phyloP scores from a whole-genome alignment of 495 filamentous ascomycete species.

The Aspergillus panamensis region DNA sequence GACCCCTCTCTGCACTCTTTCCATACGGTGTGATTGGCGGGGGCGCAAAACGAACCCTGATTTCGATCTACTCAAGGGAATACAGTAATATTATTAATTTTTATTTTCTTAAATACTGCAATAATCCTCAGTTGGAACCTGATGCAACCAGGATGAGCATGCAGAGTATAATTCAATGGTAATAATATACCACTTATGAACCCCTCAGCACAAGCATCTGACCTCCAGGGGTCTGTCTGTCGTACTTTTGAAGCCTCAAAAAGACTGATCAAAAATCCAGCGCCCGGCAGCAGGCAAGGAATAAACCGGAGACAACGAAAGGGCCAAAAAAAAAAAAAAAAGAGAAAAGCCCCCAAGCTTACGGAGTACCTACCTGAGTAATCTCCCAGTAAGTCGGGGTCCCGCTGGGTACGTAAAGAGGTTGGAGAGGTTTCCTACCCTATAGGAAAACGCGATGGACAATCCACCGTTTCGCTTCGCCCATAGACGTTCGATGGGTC shows the following conservation, averaged over 20 bases:
- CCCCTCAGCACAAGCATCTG: neutral
- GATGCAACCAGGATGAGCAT: too few species aligned
- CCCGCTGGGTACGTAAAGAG: neutral
- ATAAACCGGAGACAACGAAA: neutral
- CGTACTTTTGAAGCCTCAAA: neutral
- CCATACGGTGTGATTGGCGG: neutral
- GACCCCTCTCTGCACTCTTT: neutral
- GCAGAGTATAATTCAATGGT: too few species aligned
- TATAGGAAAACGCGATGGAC: neutral
- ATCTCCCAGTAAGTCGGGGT: neutral
- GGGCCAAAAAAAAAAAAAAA: neutral
- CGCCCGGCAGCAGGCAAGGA: neutral
- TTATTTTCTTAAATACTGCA: too few species aligned
- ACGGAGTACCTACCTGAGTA: too few species aligned
- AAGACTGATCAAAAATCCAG: neutral
- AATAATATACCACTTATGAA: neutral
- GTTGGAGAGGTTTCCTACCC: neutral
- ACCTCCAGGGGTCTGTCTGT: neutral
- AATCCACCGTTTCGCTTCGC: conserved; percentile 13
- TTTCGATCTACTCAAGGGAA: too few species aligned
- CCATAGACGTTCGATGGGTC: conserved; percentile 11
- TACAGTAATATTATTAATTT: too few species aligned
- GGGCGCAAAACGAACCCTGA: too few species aligned
- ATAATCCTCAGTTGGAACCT: too few species aligned
- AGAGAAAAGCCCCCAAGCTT: neutral